These are phyloP conservation scores for Polytolypa hystricis DNA, from an alignment of 2,329 filamentous ascomycete species.

Conservation along the genomic window DNA sequence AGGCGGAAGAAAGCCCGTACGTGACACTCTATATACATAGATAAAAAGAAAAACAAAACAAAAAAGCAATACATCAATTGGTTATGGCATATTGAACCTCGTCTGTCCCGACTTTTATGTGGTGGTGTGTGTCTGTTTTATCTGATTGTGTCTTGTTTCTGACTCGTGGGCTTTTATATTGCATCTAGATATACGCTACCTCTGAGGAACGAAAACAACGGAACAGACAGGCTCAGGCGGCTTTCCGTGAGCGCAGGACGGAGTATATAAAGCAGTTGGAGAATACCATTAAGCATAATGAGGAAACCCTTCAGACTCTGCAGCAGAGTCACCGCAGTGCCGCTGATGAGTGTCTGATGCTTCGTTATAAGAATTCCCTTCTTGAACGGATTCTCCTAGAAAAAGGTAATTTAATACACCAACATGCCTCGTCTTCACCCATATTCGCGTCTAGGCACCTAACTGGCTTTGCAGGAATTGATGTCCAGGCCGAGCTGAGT, in stretches of 20 bases:
- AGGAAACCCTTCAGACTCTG: slow-evolving; percentile 82
- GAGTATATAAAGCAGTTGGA: slow-evolving; percentile 99
- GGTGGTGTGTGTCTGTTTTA: too few species aligned
- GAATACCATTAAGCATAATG: slow-evolving; percentile 92
- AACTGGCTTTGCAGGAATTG: slow-evolving; percentile 55
- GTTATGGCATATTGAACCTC: slow-evolving; percentile 5
- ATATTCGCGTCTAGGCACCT: not conserved
- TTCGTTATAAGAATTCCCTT: slow-evolving; percentile 95
- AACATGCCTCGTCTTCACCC: slow-evolving; percentile 3
- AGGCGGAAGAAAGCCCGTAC: slow-evolving; percentile 91
- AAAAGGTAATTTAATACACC: slow-evolving; percentile 53
- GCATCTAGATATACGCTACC: slow-evolving; percentile 80
- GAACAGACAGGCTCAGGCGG: slow-evolving; percentile 92
- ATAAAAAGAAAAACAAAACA: slow-evolving; percentile 10
- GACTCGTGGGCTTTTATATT: slow-evolving; percentile 2
- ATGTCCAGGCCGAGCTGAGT: slow-evolving; percentile 90
- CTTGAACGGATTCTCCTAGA: slow-evolving; percentile 91
- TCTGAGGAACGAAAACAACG: slow-evolving; percentile 97
- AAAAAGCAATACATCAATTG: too few species aligned
- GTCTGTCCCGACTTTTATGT: slow-evolving; percentile 11
- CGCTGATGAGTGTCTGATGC: slow-evolving; percentile 93
- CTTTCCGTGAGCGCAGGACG: slow-evolving; percentile 89
- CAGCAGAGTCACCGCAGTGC: slow-evolving; percentile 91
- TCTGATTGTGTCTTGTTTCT: slow-evolving; percentile 13
- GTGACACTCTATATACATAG: slow-evolving; percentile 26